Evolutionary conservation across 352 stramenopile species (phyloP), one percentile per base, ranked within the genome.

Genomic region (Pythium dissimile): DNA sequence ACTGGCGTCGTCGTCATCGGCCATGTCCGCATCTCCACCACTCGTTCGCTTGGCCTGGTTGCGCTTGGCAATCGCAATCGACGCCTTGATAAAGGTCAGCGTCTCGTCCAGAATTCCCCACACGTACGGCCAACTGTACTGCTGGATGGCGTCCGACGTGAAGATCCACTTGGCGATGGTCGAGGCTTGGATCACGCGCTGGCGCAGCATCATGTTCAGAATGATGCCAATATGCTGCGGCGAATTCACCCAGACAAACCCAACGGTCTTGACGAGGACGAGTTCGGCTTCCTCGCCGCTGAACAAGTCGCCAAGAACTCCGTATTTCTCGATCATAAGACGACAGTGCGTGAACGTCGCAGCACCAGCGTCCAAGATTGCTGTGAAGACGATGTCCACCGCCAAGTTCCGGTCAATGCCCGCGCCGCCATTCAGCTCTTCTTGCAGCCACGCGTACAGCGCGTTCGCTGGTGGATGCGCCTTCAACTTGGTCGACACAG

Each of bases 121-220:
- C 42, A 94, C 79, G 56, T 94, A 94, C 31, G 83, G 84, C 84
- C 84, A 94, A 66, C 84, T 92, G 67, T 92, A 94, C 58, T 94
- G 84, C 69, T 92, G 84, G 18, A 92, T 74, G 5, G 81, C 80
- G 43, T 94, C 84, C 5, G 79, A 51, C 9, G 78, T 90, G 64
- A 92, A 90, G 20, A 92, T 71, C 84, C 84, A 94, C 57, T 75
- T 79, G 8, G 79, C 69, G 35, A 94, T 89, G 34, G 82, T 89
- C n/a, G 69, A 71, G 15, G 80, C 72, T 38, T 73, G 67, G 26
- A 94, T 71, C 12, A 92, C 65, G 18, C 72, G 67, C 39, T 88
- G 72, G 27, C 80, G 84, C 27, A 94, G 68, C 78, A 94, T 90
- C 32, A 88, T 77, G 61, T 87, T 88, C 13, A 92, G 42, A 42